These are phyloP conservation scores for Saksenaea vasiformis DNA, from an alignment of 371 early-diverging fungal genomes.

Conservation along the genomic window DNA sequence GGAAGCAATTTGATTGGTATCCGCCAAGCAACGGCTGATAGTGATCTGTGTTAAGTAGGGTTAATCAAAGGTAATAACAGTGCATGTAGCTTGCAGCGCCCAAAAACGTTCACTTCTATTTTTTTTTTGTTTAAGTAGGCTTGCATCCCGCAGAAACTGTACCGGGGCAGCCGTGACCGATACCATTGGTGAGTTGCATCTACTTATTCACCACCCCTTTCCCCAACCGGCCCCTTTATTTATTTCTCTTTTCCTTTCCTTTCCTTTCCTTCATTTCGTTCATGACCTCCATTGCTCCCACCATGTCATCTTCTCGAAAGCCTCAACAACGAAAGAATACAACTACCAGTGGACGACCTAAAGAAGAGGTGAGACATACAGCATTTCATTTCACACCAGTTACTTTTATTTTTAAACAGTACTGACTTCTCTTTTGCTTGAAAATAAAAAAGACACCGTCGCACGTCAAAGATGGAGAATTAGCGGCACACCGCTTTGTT, in stretches of 20 bases:
- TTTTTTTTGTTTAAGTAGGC: not conserved
- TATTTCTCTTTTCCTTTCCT: constrained; percentile 10
- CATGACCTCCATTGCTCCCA: not conserved
- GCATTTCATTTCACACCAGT: not conserved
- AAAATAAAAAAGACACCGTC: not conserved
- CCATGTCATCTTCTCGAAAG: not conserved
- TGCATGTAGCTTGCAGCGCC: not conserved
- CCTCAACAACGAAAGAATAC: not conserved
- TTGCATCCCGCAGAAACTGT: not conserved
- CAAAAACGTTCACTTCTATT: not conserved
- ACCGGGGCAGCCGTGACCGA: not conserved
- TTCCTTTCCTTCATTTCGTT: constrained; percentile 8
- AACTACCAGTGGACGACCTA: not conserved
- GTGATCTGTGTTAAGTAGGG: not conserved
- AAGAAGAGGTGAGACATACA: not conserved
- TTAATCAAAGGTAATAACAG: not conserved
- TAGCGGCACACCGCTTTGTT: not conserved
- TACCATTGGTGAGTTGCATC: not conserved
- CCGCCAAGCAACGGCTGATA: not conserved
- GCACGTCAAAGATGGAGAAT: not conserved
- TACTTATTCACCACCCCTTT: constrained; percentile 4
- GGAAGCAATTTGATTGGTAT: not conserved
- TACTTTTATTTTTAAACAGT: not conserved
- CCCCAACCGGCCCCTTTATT: not conserved
- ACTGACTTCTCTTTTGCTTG: not conserved